Evolutionary conservation across 176 grass and related monocot genomes (phyloP), one percentile per base, ranked within the genome.

Genomic region (Eragrostis nindensis): DNA sequence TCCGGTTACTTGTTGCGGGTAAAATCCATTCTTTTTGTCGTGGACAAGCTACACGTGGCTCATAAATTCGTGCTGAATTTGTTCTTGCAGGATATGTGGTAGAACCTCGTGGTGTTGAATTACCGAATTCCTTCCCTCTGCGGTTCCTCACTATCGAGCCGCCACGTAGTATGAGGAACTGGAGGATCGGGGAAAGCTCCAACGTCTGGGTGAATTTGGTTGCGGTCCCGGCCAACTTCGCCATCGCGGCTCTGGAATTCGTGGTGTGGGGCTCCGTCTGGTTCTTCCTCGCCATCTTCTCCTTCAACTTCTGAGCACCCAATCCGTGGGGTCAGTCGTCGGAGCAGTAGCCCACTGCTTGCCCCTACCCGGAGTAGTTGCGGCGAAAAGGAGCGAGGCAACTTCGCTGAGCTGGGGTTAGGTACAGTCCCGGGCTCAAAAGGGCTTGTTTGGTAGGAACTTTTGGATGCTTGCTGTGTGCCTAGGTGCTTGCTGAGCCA

Each of bases 261-360:
- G 83, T 73, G 10, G 5, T 90, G 41, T 86, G 83, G 83, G 18
- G 66, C 83, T 86, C 87, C 39, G 4, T 71, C 48, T 86, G 73
- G 79, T 86, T 49, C 73, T 36, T 82, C 60, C 14, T 78, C 42
- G 73, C 50, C 22, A 32, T 54, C n/a, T 50, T 73, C 57, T 19
- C 83, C 74, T 0, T 17, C 42, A 63, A 12, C 52, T 74, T 86
- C 78, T 89, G 86, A 84, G 63, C 22, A 14, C 82, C 39, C 41
- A 32, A 25, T 42, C 24, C 3, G 82, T 46, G 36, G 40, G 70
- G 45, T 36, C 32, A 36, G 32, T 26, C 14, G 49, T 38, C 19
- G 4, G 70, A 60, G 39, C 38, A 48, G 74, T 61, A 75, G 62
- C n/a, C 47, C 41, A 80, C 56, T 48, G 44, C 44, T n/a, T 14